phyloP scores from a whole-genome alignment of 495 filamentous ascomycete genomes.

The Aspergillus ostianus region DNA sequence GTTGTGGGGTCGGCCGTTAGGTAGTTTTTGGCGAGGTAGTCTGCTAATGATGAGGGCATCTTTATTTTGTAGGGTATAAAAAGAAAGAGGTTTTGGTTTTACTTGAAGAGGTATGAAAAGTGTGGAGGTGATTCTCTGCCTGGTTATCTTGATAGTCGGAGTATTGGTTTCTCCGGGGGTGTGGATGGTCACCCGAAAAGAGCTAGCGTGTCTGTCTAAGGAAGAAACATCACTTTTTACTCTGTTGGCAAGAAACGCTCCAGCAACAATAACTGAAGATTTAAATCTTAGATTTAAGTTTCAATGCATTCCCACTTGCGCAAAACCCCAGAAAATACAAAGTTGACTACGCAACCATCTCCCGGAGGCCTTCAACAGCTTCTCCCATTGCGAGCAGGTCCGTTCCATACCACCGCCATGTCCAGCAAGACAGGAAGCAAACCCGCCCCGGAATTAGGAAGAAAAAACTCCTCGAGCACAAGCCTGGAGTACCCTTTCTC shows the following conservation, averaged over 20 bases:
- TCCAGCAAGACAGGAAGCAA: slow-evolving; percentile 1
- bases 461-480: slow-evolving; percentile 6
- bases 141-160: slow-evolving; percentile 4
- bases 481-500: slow-evolving; percentile 6
- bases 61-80: slow-evolving; percentile 2
- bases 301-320: too few species aligned
- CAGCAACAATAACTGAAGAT: too few species aligned
- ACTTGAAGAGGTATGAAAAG: neutral
- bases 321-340: too few species aligned
- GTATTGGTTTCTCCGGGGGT: neutral
- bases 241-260: too few species aligned
- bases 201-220: neutral
- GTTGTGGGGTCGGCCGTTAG: slow-evolving; percentile 66
- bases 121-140: neutral
- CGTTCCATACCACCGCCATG: slow-evolving; percentile 8
- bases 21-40: slow-evolving; percentile 94
- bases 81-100: neutral
- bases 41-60: slow-evolving; percentile 56
- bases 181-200: neutral
- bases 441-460: slow-evolving; percentile 2
- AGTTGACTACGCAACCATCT: neutral
- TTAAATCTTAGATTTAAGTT: too few species aligned
- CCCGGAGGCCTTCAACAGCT: neutral
- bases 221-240: too few species aligned
- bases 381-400: neutral